phyloP scores from a whole-genome alignment of 1,139 yeast species.

The Candida freyschussii region DNA sequence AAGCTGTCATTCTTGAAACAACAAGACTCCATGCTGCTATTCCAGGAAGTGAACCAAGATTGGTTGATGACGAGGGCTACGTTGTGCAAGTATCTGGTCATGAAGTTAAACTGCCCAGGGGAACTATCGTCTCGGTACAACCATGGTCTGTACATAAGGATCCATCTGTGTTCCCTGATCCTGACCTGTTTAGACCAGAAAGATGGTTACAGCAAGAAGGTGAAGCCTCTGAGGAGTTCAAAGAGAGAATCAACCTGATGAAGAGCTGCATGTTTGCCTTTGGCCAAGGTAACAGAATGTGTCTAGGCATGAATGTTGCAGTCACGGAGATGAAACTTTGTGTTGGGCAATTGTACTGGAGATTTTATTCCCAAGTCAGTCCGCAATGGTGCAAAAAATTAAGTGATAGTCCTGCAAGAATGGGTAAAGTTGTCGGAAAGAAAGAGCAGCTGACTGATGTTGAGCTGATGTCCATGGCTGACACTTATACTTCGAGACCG shows the following conservation, averaged over 20 bases:
- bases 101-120: slow-evolving; percentile 40
- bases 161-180: slow-evolving; percentile 39
- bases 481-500: slow-evolving; percentile 48
- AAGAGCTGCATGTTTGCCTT: slow-evolving; percentile 58
- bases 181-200: slow-evolving; percentile 51
- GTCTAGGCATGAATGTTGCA: slow-evolving; percentile 68
- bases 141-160: slow-evolving; percentile 64
- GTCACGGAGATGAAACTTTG: slow-evolving; percentile 60
- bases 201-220: slow-evolving; percentile 48
- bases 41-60: slow-evolving; percentile 71
- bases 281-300: slow-evolving; percentile 74
- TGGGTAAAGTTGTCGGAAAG: slow-evolving; percentile 28
- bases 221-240: slow-evolving; percentile 35
- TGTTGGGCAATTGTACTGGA: slow-evolving; percentile 49
- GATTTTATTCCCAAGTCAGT: slow-evolving; percentile 37
- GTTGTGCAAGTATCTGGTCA: slow-evolving; percentile 24
- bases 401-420: slow-evolving; percentile 22
- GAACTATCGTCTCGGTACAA: slow-evolving; percentile 57
- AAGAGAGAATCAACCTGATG: slow-evolving; percentile 40
- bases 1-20: slow-evolving; percentile 55
- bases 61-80: slow-evolving; percentile 28
- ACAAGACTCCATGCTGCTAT: slow-evolving; percentile 63
- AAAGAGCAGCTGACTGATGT: slow-evolving; percentile 31
- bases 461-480: slow-evolving; percentile 48
- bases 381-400: slow-evolving; percentile 38